phyloP scores from a whole-genome alignment of 2,329 filamentous ascomycete genomes.

The Colletotrichum sp. region DNA sequence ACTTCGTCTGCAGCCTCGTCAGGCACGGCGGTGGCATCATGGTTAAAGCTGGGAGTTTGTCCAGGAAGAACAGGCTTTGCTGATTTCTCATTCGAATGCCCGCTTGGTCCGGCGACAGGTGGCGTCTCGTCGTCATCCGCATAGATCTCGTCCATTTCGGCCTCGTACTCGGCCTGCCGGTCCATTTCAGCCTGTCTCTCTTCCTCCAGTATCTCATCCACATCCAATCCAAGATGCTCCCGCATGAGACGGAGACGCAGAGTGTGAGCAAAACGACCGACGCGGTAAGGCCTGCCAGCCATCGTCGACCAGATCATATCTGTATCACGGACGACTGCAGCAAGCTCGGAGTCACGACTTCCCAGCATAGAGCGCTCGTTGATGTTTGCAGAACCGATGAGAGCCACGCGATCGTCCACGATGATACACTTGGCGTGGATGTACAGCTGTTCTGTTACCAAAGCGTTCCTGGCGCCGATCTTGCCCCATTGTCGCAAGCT shows the following conservation, averaged over 20 bases:
- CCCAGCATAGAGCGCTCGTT: conserved; percentile 97
- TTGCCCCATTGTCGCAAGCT: conserved; percentile 91
- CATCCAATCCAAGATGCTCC: conserved; percentile 94
- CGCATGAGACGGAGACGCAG: conserved; percentile 93
- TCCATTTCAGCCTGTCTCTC: conserved; percentile 73
- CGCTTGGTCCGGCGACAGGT: conserved; percentile 4
- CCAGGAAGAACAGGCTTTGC: not conserved
- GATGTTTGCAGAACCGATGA: conserved; percentile 98
- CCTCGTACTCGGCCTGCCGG: conserved; percentile 57
- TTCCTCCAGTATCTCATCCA: conserved; percentile 87
- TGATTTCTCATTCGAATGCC: not conserved
- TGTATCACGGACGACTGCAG: conserved; percentile 87
- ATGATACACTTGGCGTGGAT: conserved; percentile 98
- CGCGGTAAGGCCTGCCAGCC: conserved; percentile 86
- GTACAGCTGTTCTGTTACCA: conserved; percentile 96
- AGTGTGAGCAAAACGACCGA: conserved; percentile 91
- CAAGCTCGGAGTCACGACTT: conserved; percentile 88
- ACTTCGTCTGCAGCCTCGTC: conserved; percentile 46
- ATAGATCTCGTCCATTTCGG: conserved; percentile 69
- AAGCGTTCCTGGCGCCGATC: conserved; percentile 76
- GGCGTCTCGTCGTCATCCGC: conserved; percentile 46
- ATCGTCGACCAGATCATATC: conserved; percentile 93
- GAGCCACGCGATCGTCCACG: conserved; percentile 88
- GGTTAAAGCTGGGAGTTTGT: conserved; percentile 69
- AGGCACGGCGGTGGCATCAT: conserved; percentile 67